Evolutionary conservation across 2,329 filamentous ascomycete species (phyloP), one percentile per base, ranked within the genome.

Genomic region (Ascochyta lentis): DNA sequence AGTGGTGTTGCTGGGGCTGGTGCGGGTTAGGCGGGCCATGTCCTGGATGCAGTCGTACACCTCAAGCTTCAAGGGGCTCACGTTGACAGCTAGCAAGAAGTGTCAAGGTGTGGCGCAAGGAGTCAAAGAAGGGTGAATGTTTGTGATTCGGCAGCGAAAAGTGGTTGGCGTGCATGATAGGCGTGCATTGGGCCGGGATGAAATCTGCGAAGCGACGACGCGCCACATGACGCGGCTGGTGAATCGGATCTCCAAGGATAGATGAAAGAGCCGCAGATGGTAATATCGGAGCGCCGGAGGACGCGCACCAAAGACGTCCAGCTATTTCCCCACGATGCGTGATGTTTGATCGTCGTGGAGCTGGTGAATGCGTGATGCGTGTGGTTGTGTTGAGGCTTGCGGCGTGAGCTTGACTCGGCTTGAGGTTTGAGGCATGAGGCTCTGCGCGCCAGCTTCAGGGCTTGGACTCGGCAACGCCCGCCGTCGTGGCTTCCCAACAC

Each of bases 321-420:
- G 12, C 43, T 34, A 52, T 40, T 57, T 37, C 54, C 51, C 54
- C 49, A 45, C 49, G 43, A 57, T 56, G 34, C 26, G 34, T 27
- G 3, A 22, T 45, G 54, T 57, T 57, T 57, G 54, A 57, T 57
- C 54, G 54, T 34, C 54, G 34, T 44, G 38, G 38, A 38, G 43
- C 34, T 39, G 26, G 19, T 26, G 19, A 33, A n/a, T 9, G 10
- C 34, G 22, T 16, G 31, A 34, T 22, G 26, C 16, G 40, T 3
- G 29, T 23, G 24, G 40, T 41, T 35, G 51, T 22, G 33, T 4
- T 16, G 33, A 13, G 12, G 29, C 29, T 4, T 31, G 29, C 3
- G 29, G 29, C 12, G 13, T 31, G 29, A 44, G 39, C 45, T 37
- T 23, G 46, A 40, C 33, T 33, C 39, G 19, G 46, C 26, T 31